Evolutionary conservation across 768 basidiomycete species (phyloP).

Genomic region (Phanerodontia chrysosporium): DNA sequence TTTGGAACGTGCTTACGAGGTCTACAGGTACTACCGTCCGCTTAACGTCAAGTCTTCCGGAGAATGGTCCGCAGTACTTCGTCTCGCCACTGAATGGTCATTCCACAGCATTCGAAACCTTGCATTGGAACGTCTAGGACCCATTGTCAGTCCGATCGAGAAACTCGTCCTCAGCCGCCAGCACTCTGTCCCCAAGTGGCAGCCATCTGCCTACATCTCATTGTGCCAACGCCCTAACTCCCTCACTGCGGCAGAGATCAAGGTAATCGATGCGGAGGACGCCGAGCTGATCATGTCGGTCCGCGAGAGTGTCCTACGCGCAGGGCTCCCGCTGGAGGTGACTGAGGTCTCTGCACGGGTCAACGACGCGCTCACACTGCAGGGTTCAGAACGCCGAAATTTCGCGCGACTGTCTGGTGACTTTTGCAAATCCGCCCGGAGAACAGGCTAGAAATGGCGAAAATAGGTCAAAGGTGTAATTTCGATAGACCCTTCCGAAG

Average conservation of each 20-base stretch:
- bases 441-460: too few species aligned
- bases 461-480: too few species aligned
- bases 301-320: neutral
- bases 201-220: neutral
- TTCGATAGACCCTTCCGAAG: too few species aligned
- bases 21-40: neutral
- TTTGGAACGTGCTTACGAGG: neutral
- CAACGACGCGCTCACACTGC: too few species aligned
- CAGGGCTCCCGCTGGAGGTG: neutral
- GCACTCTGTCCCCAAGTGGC: neutral
- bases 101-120: neutral
- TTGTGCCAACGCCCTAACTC: neutral
- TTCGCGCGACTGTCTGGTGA: too few species aligned
- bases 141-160: neutral
- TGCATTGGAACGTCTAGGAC: neutral
- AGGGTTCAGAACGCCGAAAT: too few species aligned
- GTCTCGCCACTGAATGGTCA: neutral
- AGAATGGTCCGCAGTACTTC: neutral
- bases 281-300: neutral
- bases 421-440: too few species aligned
- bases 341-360: neutral
- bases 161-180: neutral
- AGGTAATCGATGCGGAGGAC: neutral
- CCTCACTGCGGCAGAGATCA: neutral
- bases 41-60: neutral